Base-by-base conservation (phyloP, 1,139 yeast species). In the Spencermartinsiella ligniputridi region DNA sequence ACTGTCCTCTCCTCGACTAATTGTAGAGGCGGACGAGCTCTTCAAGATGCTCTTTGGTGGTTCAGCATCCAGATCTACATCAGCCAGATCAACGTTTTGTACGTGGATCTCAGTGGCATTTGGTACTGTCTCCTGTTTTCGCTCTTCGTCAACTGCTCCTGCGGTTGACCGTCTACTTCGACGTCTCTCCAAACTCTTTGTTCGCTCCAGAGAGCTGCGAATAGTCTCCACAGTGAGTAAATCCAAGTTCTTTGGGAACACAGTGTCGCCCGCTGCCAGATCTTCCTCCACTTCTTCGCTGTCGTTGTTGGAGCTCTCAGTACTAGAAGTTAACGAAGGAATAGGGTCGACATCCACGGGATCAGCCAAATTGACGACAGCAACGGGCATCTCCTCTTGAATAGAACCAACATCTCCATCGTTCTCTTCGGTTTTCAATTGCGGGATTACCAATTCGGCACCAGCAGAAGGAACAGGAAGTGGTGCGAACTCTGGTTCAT, bases 191-290 rank as follows among this genome's bases (percentile, higher is more conserved):
- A 66, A 49, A 33, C 64, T 56, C 41, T 62, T 64, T 3, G 67
- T 57, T 35, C 69, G 60, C 40, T 65, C 68, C 13, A 66, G 50
- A 2, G 69, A 61, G 27, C 61, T 56, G 35, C 68, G 57, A 35
- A 66, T 64, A n/a, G 55, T 54, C 40, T 62, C 69, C 6, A 66
- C 66, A 16, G 63, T 57, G 15, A 57, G 51, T n/a, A 54, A 46
- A 33, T 62, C 67, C 39, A 67, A 56, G 21, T 53, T 55, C 43
- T 64, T 62, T 2, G 70, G 70, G 48, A 64, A 66, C 8, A 66
- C 64, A 3, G 69, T 63, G 38, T 63, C 65, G 21, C 61, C 62
- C 3, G 62, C 65, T 5, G 61, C 55, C 24, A 54, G 42, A 34
- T 52, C 45, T 21, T 52, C 52, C 1, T 44, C 51, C n/a, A 52